Evolutionary conservation across 768 basidiomycete species (phyloP).

Genomic region (Tylopilus balloui): DNA sequence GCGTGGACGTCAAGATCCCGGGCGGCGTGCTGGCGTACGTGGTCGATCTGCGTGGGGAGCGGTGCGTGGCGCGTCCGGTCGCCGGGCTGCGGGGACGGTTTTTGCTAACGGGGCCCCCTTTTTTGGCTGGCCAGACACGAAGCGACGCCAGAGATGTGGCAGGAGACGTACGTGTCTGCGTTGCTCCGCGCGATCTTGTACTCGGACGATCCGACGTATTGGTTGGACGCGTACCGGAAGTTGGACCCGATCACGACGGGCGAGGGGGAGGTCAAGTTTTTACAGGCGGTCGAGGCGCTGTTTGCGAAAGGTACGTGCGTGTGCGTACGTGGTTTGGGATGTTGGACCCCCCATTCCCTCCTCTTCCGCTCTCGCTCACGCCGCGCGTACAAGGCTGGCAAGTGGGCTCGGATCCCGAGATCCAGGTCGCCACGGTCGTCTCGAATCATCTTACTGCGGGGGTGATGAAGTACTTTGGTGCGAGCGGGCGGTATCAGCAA

Average conservation of each 20-base stretch:
- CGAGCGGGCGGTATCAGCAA: slow-evolving; percentile 79
- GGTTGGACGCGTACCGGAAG: slow-evolving; percentile 90
- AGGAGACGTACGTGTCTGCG: slow-evolving; percentile 95
- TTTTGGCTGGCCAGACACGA: too few relatives aligned
- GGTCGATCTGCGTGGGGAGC: slow-evolving; percentile 89
- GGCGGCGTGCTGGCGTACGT: slow-evolving; percentile 95
- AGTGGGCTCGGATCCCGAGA: slow-evolving; percentile 96
- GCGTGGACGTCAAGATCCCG: slow-evolving; percentile 97
- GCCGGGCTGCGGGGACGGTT: too few relatives aligned
- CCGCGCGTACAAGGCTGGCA: slow-evolving; percentile 80
- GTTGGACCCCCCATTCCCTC: too few relatives aligned
- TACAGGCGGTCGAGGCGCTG: slow-evolving; percentile 84
- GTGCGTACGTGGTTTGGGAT: too few relatives aligned
- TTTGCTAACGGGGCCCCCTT: too few relatives aligned
- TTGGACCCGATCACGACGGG: slow-evolving; percentile 88
- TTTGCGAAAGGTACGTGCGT: slow-evolving; percentile 69
- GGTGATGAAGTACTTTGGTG: slow-evolving; percentile 95
- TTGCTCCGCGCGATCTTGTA: slow-evolving; percentile 88
- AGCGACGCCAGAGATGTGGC: slow-evolving; percentile 90
- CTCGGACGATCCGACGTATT: slow-evolving; percentile 90
- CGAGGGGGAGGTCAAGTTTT: slow-evolving; percentile 86
- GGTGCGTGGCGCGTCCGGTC: too few relatives aligned
- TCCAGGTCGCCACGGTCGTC: slow-evolving; percentile 94
- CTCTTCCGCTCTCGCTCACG: too few relatives aligned
- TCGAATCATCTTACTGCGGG: slow-evolving; percentile 96